phyloP scores from a whole-genome alignment of 345 rosid genomes.

The Hibiscus trionum region DNA sequence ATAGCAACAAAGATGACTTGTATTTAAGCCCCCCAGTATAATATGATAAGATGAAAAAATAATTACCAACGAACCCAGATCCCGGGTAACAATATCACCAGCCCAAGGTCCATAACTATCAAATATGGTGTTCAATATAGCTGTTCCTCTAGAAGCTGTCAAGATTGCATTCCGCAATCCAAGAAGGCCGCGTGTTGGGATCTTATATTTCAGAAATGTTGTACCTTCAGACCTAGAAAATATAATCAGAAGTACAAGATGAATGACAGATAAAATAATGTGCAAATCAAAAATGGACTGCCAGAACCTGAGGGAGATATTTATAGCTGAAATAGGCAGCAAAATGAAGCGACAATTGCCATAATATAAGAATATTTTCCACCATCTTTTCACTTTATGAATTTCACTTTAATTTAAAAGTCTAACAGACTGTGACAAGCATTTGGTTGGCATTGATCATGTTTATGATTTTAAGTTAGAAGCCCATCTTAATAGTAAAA shows the following conservation, averaged over 20 bases:
- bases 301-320: neutral
- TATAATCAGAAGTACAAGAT: slow-evolving; percentile 2
- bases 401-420: neutral
- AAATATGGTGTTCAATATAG: slow-evolving; percentile 79
- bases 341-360: neutral
- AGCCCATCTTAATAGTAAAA: neutral
- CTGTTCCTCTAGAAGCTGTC: slow-evolving; percentile 97
- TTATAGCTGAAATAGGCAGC: slow-evolving; percentile 2
- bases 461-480: neutral
- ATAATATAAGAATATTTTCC: neutral
- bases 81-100: slow-evolving; percentile 80
- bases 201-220: slow-evolving; percentile 64
- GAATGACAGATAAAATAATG: neutral
- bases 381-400: neutral
- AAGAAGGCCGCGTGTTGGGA: slow-evolving; percentile 97
- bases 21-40: neutral
- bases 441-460: neutral
- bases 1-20: slow-evolving; percentile 10
- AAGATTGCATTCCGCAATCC: slow-evolving; percentile 93
- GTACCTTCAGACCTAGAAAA: slow-evolving; percentile 78
- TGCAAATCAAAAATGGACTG: neutral
- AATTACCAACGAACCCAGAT: slow-evolving; percentile 89
- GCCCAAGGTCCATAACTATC: slow-evolving; percentile 94
- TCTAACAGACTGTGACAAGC: neutral
- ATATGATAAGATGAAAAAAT: slow-evolving; percentile 11